phyloP scores from a whole-genome alignment of 2,329 filamentous ascomycete genomes.

The Colletotrichum noveboracense region DNA sequence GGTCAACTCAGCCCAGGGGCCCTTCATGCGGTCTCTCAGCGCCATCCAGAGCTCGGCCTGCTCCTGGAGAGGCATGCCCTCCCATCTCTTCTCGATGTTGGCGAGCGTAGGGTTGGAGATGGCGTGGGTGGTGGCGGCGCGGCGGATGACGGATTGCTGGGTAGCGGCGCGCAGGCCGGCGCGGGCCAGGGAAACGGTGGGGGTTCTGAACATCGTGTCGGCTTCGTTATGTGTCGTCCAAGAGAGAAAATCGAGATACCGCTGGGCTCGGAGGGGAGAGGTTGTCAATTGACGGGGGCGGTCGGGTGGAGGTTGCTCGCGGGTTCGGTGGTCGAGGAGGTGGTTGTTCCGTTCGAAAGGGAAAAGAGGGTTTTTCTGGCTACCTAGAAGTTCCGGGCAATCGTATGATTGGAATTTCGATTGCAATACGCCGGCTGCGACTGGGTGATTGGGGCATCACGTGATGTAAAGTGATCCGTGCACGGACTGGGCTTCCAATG shows the following conservation, averaged over 20 bases:
- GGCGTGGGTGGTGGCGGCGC: slow-evolving; percentile 77
- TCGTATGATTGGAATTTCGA: slow-evolving; percentile 25
- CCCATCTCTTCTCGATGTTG: slow-evolving; percentile 99
- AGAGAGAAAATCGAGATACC: slow-evolving; percentile 16
- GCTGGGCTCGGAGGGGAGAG: slow-evolving; percentile 20
- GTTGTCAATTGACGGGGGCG: slow-evolving; percentile 34
- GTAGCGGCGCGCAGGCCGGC: slow-evolving; percentile 41
- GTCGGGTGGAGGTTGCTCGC: not conserved
- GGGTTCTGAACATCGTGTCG: slow-evolving; percentile 59
- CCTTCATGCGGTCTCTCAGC: slow-evolving; percentile 98
- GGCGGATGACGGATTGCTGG: slow-evolving; percentile 49
- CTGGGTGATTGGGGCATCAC: slow-evolving; percentile 9
- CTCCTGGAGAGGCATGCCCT: slow-evolving; percentile 96
- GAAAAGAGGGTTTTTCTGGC: slow-evolving; percentile 25
- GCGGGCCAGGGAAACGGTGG: slow-evolving; percentile 59
- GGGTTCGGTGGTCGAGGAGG: not conserved
- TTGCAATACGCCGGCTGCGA: slow-evolving; percentile 21
- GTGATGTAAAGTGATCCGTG: not conserved
- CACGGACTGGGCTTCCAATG: not conserved
- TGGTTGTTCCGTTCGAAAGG: slow-evolving; percentile 8
- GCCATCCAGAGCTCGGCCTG: slow-evolving; percentile 99
- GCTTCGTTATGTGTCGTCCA: slow-evolving; percentile 7
- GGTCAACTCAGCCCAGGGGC: slow-evolving; percentile 93
- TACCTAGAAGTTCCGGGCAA: slow-evolving; percentile 21
- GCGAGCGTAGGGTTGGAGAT: slow-evolving; percentile 97